A percentile compares a stretch with the other conserved stretches of the same genome.
Conservation (phyloP, 1,284 basidiomycete genomes). For the Thecaphora frezii region DNA sequence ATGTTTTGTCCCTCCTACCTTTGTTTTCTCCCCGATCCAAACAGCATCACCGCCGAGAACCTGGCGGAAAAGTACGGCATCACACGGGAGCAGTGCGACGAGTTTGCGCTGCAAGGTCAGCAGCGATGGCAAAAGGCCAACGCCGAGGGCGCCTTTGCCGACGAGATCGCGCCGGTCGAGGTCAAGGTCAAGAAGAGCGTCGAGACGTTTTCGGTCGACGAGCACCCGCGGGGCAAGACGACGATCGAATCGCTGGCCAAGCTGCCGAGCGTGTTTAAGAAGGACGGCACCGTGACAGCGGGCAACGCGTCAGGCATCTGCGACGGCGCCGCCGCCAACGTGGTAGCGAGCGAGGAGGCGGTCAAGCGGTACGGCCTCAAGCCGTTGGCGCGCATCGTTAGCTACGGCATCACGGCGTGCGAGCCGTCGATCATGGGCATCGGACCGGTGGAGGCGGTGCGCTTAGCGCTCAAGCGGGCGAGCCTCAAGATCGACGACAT, state of each 20-base stretch:
- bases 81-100: conserved; percentile 80
- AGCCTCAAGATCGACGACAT: conserved; percentile 62
- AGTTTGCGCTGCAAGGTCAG: conserved; percentile 60
- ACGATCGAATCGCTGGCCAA: conserved; percentile 87
- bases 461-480: conserved; percentile 59
- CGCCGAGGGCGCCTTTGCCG: conserved; percentile 61
- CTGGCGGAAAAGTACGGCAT: conserved; percentile 83
- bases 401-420: conserved; percentile 64
- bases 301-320: conserved; percentile 95
- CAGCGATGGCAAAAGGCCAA: conserved; percentile 61
- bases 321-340: conserved; percentile 94
- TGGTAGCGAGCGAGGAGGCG: conserved; percentile 88
- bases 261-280: conserved; percentile 83
- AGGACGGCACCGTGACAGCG: conserved; percentile 85
- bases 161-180: conserved; percentile 59
- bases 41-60: conserved; percentile 79
- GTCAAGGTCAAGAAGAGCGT: conserved; percentile 56
- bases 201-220: conserved; percentile 60
- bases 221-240: conserved; percentile 71
- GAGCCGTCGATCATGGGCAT: conserved; percentile 66
- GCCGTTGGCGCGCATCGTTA: conserved; percentile 86
- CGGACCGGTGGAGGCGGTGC: conserved; percentile 63
- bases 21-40: no score
- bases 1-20: no score
- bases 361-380: conserved; percentile 80